Base-by-base conservation (phyloP, 305 asterid species). In the Fraxinus nigra region DNA sequence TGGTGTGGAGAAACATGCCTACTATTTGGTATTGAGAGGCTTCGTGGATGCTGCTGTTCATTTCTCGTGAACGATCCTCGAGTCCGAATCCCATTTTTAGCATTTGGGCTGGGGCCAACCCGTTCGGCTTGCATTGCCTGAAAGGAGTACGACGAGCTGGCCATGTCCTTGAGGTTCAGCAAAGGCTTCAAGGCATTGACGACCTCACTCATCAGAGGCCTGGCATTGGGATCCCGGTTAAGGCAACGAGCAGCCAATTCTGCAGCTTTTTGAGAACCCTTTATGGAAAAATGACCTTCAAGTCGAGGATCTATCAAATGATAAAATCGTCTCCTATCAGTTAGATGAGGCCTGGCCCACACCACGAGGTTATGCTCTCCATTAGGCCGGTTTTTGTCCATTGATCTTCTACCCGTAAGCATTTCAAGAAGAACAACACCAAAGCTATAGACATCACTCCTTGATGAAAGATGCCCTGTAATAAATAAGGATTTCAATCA, bases 221-320 rank as follows among this genome's bases (percentile, higher is more conserved):
- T 82, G 35, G 86, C 87, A 82, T 92, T 95, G 26, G 98, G 88
- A 54, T 95, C 99, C 32, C 99, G 90, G 84, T 93, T 90, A 34
- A 94, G 97, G 88, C 98, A 95, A 51, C 89, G 92, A 38, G 97
- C 96, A 5, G 98, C 99, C 87, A 95, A 74, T 70, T 94, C 97
- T 13, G 98, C 99, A 59, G 98, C 99, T 85, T 93, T 93, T 79
- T 93, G 99, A 76, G 99, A 97, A 67, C 98, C 99, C 88, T 90
- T 94, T 54, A 95, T 88, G 0, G 99, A 95, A 74, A 95, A 95
- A 82, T 92, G 97, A 18, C 98, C 99, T 85, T 95, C 98, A 0
- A 95, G 97, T 22, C 95, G 93, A 33, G 98, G 98, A 85, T 95
- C 99, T 90, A 95, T 92, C 85, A 95, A 38, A 30, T 95, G 92